These are phyloP conservation scores for Aechmea fasciata DNA, from an alignment of 176 grass and related monocot genomes.

Conservation along the genomic window DNA sequence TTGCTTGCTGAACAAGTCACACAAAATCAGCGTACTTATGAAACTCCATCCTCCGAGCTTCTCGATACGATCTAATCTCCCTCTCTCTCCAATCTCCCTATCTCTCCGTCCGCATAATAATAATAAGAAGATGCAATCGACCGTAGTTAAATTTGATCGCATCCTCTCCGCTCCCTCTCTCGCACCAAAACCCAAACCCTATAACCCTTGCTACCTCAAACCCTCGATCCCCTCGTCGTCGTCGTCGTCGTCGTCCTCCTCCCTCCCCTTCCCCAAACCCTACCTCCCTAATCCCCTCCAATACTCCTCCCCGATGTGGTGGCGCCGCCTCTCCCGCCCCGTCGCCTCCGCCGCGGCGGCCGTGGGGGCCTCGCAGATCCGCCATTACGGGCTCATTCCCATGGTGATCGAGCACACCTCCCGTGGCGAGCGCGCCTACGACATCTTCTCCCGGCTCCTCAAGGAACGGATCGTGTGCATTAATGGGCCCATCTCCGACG, in stretches of 20 bases:
- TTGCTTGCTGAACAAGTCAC: no score
- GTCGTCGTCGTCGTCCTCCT: constrained; percentile 19
- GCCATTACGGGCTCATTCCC: constrained; percentile 49
- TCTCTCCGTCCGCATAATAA: no score
- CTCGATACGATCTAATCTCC: no score
- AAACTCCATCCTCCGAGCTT: no score
- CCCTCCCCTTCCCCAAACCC: constrained; percentile 2
- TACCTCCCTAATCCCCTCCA: constrained; percentile 4
- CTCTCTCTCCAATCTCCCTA: no score
- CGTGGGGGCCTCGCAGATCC: background rate
- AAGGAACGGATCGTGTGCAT: constrained; percentile 91
- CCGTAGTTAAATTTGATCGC: no score
- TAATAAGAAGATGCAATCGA: no score
- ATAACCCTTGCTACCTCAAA: constrained; percentile 22
- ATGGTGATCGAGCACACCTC: constrained; percentile 95
- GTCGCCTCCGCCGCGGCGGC: constrained; percentile 18
- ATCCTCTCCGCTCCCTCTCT: no score
- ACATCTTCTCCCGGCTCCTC: constrained; percentile 81
- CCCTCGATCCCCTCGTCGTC: constrained; percentile 17
- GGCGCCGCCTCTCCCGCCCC: constrained; percentile 25
- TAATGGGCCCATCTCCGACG: constrained; percentile 71
- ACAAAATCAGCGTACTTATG: no score
- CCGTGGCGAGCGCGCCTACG: constrained; percentile 71
- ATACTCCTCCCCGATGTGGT: background rate
- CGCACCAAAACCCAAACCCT: constrained; percentile 8